Conservation (phyloP, 768 basidiomycete genomes). For the Mycena rebaudengoi region DNA sequence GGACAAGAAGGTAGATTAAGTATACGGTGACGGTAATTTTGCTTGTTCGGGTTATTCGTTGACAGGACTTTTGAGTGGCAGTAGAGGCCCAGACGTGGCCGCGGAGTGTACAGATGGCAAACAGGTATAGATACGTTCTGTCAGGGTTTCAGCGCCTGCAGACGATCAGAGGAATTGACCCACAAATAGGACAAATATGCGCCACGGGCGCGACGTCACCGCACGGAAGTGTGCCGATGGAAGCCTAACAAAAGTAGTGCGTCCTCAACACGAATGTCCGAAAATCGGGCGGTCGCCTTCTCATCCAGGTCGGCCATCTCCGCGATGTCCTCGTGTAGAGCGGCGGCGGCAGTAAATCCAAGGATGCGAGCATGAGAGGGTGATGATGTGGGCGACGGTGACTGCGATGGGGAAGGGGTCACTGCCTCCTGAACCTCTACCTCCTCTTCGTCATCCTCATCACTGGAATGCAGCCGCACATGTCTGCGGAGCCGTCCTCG, state of each 20-base stretch:
- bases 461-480: constrained; percentile 15
- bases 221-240: constrained; percentile 14
- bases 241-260: constrained; percentile 25
- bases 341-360: constrained; percentile 10
- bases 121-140: no score
- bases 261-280: constrained; percentile 8
- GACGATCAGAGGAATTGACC: background rate
- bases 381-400: constrained; percentile 14
- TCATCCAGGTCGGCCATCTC: constrained; percentile 1
- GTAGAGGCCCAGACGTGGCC: no score
- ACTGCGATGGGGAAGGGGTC: constrained; percentile 21
- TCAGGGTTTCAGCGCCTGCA: no score
- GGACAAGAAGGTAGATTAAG: no score
- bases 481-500: background rate
- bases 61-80: no score
- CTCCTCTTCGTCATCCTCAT: constrained; percentile 22
- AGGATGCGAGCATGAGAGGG: constrained; percentile 18
- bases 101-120: no score
- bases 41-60: no score
- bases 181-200: constrained; percentile 5
- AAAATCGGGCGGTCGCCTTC: no score
- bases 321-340: constrained; percentile 19
- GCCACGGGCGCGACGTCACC: background rate
- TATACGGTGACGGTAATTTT: no score
- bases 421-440: constrained; percentile 25